phyloP scores from a whole-genome alignment of 2,329 filamentous ascomycete genomes.

The Aspergillus niger region DNA sequence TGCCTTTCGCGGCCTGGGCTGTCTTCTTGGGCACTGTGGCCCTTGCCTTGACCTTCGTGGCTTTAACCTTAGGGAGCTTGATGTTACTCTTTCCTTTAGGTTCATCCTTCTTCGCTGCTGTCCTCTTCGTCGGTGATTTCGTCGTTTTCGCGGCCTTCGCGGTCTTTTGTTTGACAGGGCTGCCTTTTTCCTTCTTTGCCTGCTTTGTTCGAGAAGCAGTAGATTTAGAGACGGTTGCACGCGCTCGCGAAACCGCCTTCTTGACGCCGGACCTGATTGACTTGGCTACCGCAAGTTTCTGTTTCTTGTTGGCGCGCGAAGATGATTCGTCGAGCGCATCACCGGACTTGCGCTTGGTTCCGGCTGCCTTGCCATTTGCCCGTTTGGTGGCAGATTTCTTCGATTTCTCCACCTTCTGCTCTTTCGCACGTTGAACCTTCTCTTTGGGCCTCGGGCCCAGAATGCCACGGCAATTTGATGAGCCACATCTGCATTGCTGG shows the following conservation, averaged over 20 bases:
- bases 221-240: conserved; percentile 25
- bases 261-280: conserved; percentile 38
- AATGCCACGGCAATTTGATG: conserved; percentile 62
- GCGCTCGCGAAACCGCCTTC: conserved; percentile 31
- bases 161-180: conserved; percentile 13
- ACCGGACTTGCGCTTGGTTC: conserved; percentile 39
- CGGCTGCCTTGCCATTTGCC: conserved; percentile 18
- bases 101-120: conserved; percentile 16
- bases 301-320: conserved; percentile 36
- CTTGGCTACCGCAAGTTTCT: conserved; percentile 29
- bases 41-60: conserved; percentile 31
- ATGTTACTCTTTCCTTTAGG: conserved; percentile 24
- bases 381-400: conserved; percentile 27
- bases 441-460: conserved; percentile 60
- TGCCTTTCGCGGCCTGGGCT: conserved; percentile 16
- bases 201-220: conserved; percentile 20
- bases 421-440: conserved; percentile 40
- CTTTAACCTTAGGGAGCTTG: conserved; percentile 33
- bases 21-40: conserved; percentile 23
- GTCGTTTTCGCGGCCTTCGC: conserved; percentile 19
- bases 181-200: conserved; percentile 21
- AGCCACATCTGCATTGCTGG: conserved; percentile 65
- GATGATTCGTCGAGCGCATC: conserved; percentile 29
- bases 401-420: conserved; percentile 26
- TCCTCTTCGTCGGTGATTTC: conserved; percentile 16